phyloP scores from a whole-genome alignment of 2,329 filamentous ascomycete species.

The Fusarium torreyae region DNA sequence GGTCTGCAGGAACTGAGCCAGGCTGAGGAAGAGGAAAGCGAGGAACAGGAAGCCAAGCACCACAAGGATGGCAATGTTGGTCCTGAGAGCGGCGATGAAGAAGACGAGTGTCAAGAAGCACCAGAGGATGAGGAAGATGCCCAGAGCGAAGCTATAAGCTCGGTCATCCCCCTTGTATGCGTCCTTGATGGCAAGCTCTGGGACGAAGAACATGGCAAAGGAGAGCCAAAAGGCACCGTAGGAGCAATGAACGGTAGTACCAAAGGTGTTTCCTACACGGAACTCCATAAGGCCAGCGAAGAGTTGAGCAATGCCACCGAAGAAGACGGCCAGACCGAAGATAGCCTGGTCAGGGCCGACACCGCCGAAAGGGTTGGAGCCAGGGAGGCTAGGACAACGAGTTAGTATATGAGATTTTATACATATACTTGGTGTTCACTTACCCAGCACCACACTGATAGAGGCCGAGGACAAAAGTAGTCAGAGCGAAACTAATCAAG shows the following conservation, averaged over 20 bases:
- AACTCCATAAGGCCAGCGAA: constrained; percentile 73
- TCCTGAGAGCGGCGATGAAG: constrained; percentile 69
- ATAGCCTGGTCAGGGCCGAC: constrained; percentile 57
- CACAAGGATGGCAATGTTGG: constrained; percentile 70
- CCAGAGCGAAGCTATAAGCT: constrained; percentile 66
- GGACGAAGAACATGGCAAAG: constrained; percentile 70
- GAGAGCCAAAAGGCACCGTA: constrained; percentile 76
- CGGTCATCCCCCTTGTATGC: constrained; percentile 59
- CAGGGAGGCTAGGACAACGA: constrained; percentile 49
- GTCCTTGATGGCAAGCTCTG: constrained; percentile 65
- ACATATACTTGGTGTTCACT: constrained; percentile 46
- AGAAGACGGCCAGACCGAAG: constrained; percentile 60
- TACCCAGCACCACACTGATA: constrained; percentile 65
- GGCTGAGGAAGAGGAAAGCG: constrained; percentile 71
- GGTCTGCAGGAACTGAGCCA: constrained; percentile 68
- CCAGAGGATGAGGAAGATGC: constrained; percentile 72
- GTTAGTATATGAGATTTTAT: neutral
- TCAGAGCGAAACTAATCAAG: constrained; percentile 75
- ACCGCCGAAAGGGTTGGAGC: constrained; percentile 52
- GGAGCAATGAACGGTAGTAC: constrained; percentile 72
- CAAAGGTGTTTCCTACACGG: constrained; percentile 73
- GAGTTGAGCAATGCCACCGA: constrained; percentile 78
- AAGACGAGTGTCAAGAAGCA: constrained; percentile 72
- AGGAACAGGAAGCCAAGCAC: constrained; percentile 72
- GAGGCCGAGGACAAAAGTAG: constrained; percentile 72